Conservation (phyloP, 352 stramenopile genomes). For the Elongisporangium undulatum region DNA sequence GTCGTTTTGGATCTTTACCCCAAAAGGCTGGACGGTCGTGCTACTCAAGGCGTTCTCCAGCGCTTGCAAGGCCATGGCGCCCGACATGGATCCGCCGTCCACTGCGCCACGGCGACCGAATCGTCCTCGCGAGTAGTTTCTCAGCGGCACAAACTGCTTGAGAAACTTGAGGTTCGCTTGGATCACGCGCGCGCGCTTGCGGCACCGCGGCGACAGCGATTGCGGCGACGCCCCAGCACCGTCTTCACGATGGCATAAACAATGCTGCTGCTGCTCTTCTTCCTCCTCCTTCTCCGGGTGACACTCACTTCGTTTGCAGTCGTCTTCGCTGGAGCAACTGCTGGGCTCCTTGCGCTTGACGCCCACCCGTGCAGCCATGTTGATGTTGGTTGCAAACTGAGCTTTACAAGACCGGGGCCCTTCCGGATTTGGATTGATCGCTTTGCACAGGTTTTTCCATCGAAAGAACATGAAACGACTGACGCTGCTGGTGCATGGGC, state of each 20-base stretch:
- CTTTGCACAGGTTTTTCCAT: background rate
- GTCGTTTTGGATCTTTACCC: slow-evolving; percentile 16
- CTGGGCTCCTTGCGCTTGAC: background rate
- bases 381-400: slow-evolving; percentile 2
- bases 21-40: slow-evolving; percentile 54
- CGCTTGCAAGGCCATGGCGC: slow-evolving; percentile 43
- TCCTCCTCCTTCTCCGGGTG: background rate
- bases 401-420: background rate
- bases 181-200: slow-evolving; percentile 58
- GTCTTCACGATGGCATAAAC: slow-evolving; percentile 1
- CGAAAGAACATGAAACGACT: slow-evolving; percentile 1
- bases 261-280: background rate
- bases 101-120: slow-evolving; percentile 60
- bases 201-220: slow-evolving; percentile 7
- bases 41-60: slow-evolving; percentile 67
- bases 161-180: slow-evolving; percentile 56
- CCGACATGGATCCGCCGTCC: slow-evolving; percentile 33
- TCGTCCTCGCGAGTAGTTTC: slow-evolving; percentile 52
- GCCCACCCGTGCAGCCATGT: background rate
- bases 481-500: slow-evolving; percentile 4
- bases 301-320: background rate
- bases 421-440: background rate
- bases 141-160: slow-evolving; percentile 57
- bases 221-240: slow-evolving; percentile 5
- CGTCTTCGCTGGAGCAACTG: background rate